Conservation (phyloP, 2,329 filamentous ascomycete genomes). For the Lachnellula suecica region DNA sequence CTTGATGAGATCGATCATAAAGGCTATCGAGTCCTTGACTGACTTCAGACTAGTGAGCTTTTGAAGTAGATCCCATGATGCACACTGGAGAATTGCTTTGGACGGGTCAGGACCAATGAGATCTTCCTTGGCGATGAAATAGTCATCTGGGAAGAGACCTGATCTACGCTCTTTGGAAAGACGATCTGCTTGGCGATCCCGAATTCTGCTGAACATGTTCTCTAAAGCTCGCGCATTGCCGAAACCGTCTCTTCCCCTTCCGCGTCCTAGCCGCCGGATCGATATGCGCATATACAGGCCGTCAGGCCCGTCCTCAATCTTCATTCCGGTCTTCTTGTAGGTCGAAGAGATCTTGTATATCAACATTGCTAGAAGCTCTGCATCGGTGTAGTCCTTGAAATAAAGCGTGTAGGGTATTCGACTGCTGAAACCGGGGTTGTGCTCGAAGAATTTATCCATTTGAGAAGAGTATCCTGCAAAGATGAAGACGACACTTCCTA, state of each 20-base stretch:
- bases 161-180: constrained; percentile 46
- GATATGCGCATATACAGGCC: constrained; percentile 67
- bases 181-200: constrained; percentile 57
- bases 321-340: constrained; percentile 52
- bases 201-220: constrained; percentile 55
- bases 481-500: constrained; percentile 69
- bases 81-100: constrained; percentile 47
- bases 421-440: constrained; percentile 70
- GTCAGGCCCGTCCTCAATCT: constrained; percentile 53
- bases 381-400: constrained; percentile 69
- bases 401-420: constrained; percentile 65
- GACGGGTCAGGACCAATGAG: constrained; percentile 69
- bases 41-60: constrained; percentile 55
- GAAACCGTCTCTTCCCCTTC: constrained; percentile 65
- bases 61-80: constrained; percentile 58
- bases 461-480: constrained; percentile 71
- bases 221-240: constrained; percentile 72
- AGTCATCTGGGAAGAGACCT: constrained; percentile 48
- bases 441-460: constrained; percentile 75
- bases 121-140: constrained; percentile 64
- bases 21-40: constrained; percentile 61
- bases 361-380: constrained; percentile 63
- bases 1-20: constrained; percentile 59
- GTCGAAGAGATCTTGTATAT: constrained; percentile 50
- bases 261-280: constrained; percentile 57